Conservation (phyloP, 2,329 filamentous ascomycete species). For the Lecanicillium sp. region DNA sequence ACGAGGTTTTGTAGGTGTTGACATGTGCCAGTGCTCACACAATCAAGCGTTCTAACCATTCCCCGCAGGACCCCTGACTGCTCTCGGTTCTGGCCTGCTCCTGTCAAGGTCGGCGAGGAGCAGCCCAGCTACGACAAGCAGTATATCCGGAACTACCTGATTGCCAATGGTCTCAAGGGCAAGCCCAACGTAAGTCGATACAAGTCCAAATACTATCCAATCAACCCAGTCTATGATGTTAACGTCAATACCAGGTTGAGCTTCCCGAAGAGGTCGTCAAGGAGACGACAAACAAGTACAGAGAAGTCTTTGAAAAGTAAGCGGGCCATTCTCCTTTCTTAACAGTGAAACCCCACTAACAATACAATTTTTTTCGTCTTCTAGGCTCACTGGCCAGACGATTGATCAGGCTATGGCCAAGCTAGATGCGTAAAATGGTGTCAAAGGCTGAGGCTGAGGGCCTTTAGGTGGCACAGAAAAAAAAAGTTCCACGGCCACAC, state of each 20-base stretch:
- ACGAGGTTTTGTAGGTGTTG: slow-evolving; percentile 61
- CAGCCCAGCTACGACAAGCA: slow-evolving; percentile 90
- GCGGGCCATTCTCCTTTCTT: not conserved
- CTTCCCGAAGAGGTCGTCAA: slow-evolving; percentile 65
- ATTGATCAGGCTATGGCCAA: slow-evolving; percentile 10
- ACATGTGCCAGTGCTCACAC: too few species aligned
- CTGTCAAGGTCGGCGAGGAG: slow-evolving; percentile 58
- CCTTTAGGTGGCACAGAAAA: too few species aligned
- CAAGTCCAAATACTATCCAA: not conserved
- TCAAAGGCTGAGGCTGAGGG: slow-evolving; percentile 13
- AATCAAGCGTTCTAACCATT: too few species aligned
- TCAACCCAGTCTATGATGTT: not conserved
- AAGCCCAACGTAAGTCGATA: slow-evolving; percentile 12
- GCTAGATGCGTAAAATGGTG: slow-evolving; percentile 31
- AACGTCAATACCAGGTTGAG: slow-evolving; percentile 18
- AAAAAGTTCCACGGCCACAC: too few species aligned
- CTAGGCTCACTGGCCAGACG: slow-evolving; percentile 10
- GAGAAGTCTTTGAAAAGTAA: slow-evolving; percentile 52
- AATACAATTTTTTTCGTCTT: too few species aligned
- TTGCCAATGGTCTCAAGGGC: slow-evolving; percentile 50
- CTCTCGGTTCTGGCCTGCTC: slow-evolving; percentile 79
- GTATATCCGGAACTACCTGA: slow-evolving; percentile 76
- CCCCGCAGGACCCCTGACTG: slow-evolving; percentile 57
- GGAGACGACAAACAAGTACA: slow-evolving; percentile 65
- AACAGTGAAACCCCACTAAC: not conserved